These are phyloP conservation scores for Phytophthora cactorum DNA, from an alignment of 352 stramenopile genomes.

Conservation along the genomic window DNA sequence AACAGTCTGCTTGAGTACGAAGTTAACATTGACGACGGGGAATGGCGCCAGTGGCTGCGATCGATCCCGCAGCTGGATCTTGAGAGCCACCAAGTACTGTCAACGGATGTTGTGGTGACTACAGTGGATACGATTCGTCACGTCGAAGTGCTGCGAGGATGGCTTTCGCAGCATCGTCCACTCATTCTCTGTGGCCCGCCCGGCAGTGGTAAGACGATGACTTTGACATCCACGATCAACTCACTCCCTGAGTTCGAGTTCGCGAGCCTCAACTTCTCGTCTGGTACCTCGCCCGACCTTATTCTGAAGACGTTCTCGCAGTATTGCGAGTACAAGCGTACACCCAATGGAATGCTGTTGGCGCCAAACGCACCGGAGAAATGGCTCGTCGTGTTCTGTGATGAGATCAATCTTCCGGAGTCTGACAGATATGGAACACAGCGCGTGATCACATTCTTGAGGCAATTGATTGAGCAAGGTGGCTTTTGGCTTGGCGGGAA, in stretches of 20 bases:
- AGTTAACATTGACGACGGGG: conserved; percentile 96
- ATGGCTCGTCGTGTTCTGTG: conserved; percentile 99
- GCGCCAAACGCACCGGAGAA: conserved; percentile 94
- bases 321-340: conserved; percentile 99
- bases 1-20: conserved; percentile 96
- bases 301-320: conserved; percentile 99
- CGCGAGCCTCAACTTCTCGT: conserved; percentile 99
- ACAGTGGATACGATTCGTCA: conserved; percentile 99
- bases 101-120: conserved; percentile 98
- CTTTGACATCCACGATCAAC: conserved; percentile 97
- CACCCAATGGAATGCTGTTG: conserved; percentile 96
- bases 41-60: conserved; percentile 96
- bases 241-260: conserved; percentile 98
- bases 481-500: conserved; percentile 91
- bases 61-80: conserved; percentile 98
- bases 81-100: conserved; percentile 96
- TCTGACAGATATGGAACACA: conserved; percentile 99
- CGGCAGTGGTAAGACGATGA: conserved; percentile 99
- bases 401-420: conserved; percentile 99
- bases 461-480: conserved; percentile 97
- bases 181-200: conserved; percentile 98
- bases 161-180: conserved; percentile 96
- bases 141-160: conserved; percentile 97
- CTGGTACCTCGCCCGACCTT: conserved; percentile 97
- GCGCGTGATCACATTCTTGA: conserved; percentile 99